Base-by-base conservation (phyloP, 2,329 filamentous ascomycete species). In the Pyrenochaeta sp. region DNA sequence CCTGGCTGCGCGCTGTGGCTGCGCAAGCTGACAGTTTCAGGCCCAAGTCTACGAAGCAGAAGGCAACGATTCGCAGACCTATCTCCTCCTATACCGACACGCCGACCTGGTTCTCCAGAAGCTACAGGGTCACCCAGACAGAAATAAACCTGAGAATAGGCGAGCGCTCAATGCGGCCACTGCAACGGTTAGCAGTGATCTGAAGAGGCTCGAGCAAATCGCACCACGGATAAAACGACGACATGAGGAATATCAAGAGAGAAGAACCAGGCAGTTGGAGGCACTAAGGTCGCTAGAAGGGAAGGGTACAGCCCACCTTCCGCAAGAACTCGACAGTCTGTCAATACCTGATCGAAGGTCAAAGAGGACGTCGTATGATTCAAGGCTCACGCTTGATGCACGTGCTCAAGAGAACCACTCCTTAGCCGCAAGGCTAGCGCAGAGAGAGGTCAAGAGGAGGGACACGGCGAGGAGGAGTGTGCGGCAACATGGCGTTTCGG, bases 61-160 rank as follows among this genome's bases (percentile, higher is more conserved):
- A 75, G 89, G 89, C 67, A 93, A 97, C 76, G 87, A 92, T 60
- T 87, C 92, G 66, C 90, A 95, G 70, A 91, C 94, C 4, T 99
- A 96, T 75, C 84, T 97, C 49, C 87, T 98, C 54, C 85, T 96
- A n/a, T 91, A 95, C 72, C 88, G 95, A 64, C 92, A 96, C 77
- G 92, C 92, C 9, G 84, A 89, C 47, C 86, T 99, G n/a, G 85
- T 97, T 20, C 80, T 97, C 23, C 85, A 91, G 6, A 84, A 89
- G 48, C 81, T 99, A 7, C 83, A 85, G 0, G 83, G 80, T 1
- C 95, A 98, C 66, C 92, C 94, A 1, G 87, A 95, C 50, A 86
- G 86, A 40, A 89, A 85, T 63, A 83, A 86, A 7, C 82, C 85
- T 9, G 85, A 89, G 31, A 83, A 84, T 60, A 81, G 81, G 49